phyloP scores from a whole-genome alignment of 441 rosid species.

The Croton laevigatus region DNA sequence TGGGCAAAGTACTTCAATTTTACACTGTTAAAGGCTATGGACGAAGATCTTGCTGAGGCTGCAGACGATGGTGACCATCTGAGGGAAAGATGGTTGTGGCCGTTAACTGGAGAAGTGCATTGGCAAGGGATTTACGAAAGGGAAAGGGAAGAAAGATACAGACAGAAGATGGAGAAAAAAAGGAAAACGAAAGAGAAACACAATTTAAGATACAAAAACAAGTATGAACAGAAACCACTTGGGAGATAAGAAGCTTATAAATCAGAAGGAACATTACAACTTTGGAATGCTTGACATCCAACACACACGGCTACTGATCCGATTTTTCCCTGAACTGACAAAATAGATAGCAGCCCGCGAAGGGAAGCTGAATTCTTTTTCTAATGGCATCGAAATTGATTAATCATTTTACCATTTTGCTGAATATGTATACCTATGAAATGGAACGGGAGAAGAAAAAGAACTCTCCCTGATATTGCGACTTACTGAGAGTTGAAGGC shows the following conservation, averaged over 20 bases:
- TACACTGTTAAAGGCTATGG: conserved; percentile 83
- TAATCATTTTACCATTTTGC: background rate
- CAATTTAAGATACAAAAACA: conserved; percentile 59
- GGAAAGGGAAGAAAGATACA: conserved; percentile 89
- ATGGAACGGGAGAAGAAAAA: conserved; percentile 1
- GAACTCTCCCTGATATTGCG: conserved; percentile 6
- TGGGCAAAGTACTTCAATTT: conserved; percentile 85
- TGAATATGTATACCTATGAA: background rate
- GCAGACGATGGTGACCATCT: conserved; percentile 85
- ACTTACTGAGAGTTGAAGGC: conserved; percentile 15
- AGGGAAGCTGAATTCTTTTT: conserved; percentile 10
- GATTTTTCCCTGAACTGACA: conserved; percentile 4
- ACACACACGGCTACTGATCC: conserved; percentile 3
- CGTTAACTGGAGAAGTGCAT: conserved; percentile 90
- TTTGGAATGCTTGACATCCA: conserved; percentile 8
- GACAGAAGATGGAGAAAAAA: conserved; percentile 96
- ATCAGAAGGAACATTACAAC: background rate
- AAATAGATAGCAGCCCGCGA: conserved; percentile 13
- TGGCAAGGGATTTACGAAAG: conserved; percentile 98
- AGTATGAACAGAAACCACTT: conserved; percentile 82
- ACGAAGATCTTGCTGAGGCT: conserved; percentile 98
- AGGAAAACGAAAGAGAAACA: conserved; percentile 80
- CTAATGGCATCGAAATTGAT: conserved; percentile 20
- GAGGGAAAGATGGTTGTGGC: conserved; percentile 88
- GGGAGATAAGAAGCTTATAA: conserved; percentile 41